phyloP scores from a whole-genome alignment of 495 filamentous ascomycete species.

The Hypoxylon fuscum region DNA sequence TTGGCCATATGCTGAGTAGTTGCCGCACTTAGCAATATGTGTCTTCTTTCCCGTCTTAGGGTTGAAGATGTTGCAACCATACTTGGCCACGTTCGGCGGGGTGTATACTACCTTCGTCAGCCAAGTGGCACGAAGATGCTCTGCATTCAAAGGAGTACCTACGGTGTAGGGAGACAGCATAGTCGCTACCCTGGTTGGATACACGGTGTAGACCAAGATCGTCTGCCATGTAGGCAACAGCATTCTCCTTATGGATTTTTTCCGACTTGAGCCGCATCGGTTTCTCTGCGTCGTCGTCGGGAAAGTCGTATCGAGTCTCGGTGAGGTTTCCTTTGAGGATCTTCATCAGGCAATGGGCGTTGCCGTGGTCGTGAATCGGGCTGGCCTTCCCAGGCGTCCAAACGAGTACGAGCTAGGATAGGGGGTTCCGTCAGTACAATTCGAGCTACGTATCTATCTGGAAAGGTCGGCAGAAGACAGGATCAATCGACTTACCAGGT shows the following conservation, averaged over 20 bases:
- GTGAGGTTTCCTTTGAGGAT: slow-evolving; percentile 78
- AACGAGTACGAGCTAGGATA: slow-evolving; percentile 79
- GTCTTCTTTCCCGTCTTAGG: slow-evolving; percentile 73
- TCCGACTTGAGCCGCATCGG: slow-evolving; percentile 63
- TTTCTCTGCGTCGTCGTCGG: slow-evolving; percentile 61
- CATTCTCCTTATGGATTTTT: slow-evolving; percentile 64
- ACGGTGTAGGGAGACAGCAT: slow-evolving; percentile 87
- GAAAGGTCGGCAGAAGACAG: not conserved
- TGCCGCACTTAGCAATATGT: slow-evolving; percentile 73
- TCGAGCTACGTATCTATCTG: not conserved
- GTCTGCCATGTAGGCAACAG: slow-evolving; percentile 88
- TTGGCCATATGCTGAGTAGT: slow-evolving; percentile 66
- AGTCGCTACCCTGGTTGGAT: slow-evolving; percentile 75
- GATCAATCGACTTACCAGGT: slow-evolving; percentile 68
- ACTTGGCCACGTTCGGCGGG: slow-evolving; percentile 82
- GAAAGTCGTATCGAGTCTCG: slow-evolving; percentile 84
- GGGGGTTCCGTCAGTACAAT: slow-evolving; percentile 18
- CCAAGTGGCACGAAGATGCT: slow-evolving; percentile 30
- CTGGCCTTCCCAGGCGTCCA: slow-evolving; percentile 90
- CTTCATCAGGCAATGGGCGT: slow-evolving; percentile 78
- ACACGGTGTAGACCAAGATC: slow-evolving; percentile 86
- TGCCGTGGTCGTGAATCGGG: slow-evolving; percentile 87
- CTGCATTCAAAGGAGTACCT: slow-evolving; percentile 47
- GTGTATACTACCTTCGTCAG: slow-evolving; percentile 73
- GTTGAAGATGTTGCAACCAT: slow-evolving; percentile 79